Evolutionary conservation across 75 land plant species (phyloP), one percentile per base, ranked within the genome.

Genomic region (Pinus tabuliformis): DNA sequence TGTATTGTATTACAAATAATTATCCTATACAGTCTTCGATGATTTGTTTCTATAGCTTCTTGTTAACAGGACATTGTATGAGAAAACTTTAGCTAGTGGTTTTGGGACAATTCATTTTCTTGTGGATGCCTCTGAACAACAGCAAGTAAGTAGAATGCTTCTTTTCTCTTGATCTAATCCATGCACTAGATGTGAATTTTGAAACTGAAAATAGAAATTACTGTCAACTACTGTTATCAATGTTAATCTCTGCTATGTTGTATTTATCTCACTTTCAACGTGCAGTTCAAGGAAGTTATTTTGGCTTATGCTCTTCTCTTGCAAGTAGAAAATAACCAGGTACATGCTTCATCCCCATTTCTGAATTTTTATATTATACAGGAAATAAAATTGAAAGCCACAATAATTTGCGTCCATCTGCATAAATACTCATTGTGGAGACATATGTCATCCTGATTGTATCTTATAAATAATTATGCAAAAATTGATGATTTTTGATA

Each of bases 61-160:
- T 72, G 99, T 96, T 59, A 96, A 94, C 86, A 91, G 78, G 81
- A 96, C 95, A 9, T 90, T 96, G 42, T 94, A 96, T 77, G 97
- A 94, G 85, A 96, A 96, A 87, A 96, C 99, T 30, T 62, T 96
- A 75, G 99, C 99, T 5, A 96, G 97, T 84, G 97, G 97, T 60
- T 96, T 94, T 82, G 99, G 99, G 13, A 79, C 92, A 33, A 91
- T 92, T 64, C 93, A 96, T 77, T 96, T 94, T 82, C 97, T 96
- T 63, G 61, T 96, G 58, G 99, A 96, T 86, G 99, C 99, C 56
- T 94, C 99, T 76, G 95, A 96, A 83, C 95, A 96, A 61, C 99
- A 96, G 72, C 89, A 92, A 78, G 97, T 94, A 62, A 87, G 81
- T 28, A 64, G 5, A 45, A 70, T 39, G n/a, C 3, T 16, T 13